These are phyloP conservation scores for Cytospora piceicola DNA, from an alignment of 2,329 filamentous ascomycete species.

Conservation along the genomic window DNA sequence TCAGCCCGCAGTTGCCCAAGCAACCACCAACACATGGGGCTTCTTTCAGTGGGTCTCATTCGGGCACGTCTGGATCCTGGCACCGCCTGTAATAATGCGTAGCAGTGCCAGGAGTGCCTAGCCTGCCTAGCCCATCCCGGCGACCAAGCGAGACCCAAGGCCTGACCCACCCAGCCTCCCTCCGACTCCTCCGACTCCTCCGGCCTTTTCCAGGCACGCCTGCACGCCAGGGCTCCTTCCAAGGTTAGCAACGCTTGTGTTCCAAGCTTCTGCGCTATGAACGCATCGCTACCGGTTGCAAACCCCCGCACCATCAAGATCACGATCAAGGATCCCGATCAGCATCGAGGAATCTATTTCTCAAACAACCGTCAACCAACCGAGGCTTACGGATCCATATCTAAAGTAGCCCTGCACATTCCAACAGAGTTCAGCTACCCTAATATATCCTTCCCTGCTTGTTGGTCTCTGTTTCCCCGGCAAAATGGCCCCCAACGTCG, in stretches of 20 bases:
- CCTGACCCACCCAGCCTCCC: neutral
- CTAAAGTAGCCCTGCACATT: slow-evolving; percentile 1
- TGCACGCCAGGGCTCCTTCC: neutral
- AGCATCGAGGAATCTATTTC: neutral
- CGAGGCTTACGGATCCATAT: neutral
- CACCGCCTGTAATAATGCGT: neutral
- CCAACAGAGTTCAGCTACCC: neutral
- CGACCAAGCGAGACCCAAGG: neutral
- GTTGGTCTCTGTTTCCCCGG: slow-evolving; percentile 23
- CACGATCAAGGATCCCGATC: neutral
- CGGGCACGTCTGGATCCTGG: neutral
- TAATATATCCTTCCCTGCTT: neutral
- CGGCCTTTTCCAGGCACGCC: neutral
- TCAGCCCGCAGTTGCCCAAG: slow-evolving; percentile 7
- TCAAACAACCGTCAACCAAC: neutral
- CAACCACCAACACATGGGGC: slow-evolving; percentile 1
- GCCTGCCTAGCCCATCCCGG: neutral
- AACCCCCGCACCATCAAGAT: neutral
- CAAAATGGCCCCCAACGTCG: slow-evolving; percentile 46
- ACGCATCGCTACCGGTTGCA: neutral
- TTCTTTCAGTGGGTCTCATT: neutral
- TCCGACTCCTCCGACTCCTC: neutral
- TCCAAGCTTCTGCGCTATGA: slow-evolving; percentile 6
- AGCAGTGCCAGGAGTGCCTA: no score
- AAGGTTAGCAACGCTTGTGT: neutral